Evolutionary conservation across 116 monocot species (phyloP), one percentile per base, ranked within the genome.

Genomic region (Trichopus zeylanicus): DNA sequence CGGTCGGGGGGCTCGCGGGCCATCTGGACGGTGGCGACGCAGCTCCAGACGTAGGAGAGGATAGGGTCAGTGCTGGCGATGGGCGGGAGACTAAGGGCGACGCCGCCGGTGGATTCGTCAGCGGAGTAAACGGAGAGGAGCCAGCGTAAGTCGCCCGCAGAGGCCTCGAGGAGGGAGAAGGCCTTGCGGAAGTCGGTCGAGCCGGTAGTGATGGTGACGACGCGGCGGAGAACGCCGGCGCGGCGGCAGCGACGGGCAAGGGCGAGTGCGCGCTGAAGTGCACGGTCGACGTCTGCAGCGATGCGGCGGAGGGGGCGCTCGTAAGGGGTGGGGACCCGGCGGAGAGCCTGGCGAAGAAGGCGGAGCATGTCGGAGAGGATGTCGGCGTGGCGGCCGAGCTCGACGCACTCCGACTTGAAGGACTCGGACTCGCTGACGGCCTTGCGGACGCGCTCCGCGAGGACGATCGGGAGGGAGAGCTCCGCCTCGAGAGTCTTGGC

Each of bases 61-160:
- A 81, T 81, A 10, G 86, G 86, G 34, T 86, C 77, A 16, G 71
- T 86, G 66, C 60, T 70, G 18, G 86, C 81, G 39, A 86, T 78
- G 3, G 86, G 86, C 9, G 86, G 86, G 6, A 86, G 65, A 55
- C 66, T 61, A 48, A 80, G 70, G 24, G 62, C 75, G 35, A 68
- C 46, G 6, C 56, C 81, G 18, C 27, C 68, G 21, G 19, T 60
- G 8, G 10, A 37, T 10, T 8, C 63, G 49, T 46, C 52, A 48
- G 55, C 38, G 53, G 67, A 52, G 51, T 74, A 81, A 25, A 86
- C 59, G 9, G 69, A 61, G 27, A 86, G 68, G 32, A 86, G 71
- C 86, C 86, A 86, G 29, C 48, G 63, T 6, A 78, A 60, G 61
- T 86, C 86, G 18, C 66, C 81, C 1, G 69, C 6, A 26, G 86